These are phyloP conservation scores for Mortierella polycephala DNA, from an alignment of 371 early-diverging fungal genomes.

Conservation along the genomic window DNA sequence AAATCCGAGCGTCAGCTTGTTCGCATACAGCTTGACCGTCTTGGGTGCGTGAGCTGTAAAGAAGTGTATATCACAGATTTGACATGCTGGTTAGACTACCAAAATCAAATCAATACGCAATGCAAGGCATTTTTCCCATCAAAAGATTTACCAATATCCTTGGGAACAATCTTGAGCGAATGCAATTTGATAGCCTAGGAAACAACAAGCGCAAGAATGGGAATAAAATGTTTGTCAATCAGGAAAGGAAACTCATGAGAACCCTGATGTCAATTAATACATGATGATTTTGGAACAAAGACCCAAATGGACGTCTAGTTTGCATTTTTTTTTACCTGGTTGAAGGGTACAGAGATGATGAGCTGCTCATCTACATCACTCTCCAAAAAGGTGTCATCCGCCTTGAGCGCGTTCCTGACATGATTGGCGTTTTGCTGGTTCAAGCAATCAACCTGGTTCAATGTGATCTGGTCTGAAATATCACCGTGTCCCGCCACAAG, in stretches of 20 bases:
- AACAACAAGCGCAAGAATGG: constrained; percentile 1
- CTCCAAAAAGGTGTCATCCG: constrained; percentile 75
- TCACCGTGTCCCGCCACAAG: constrained; percentile 54
- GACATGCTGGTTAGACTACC: background rate
- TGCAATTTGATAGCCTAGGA: constrained; percentile 83
- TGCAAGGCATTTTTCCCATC: background rate
- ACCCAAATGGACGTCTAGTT: background rate
- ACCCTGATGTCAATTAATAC: background rate
- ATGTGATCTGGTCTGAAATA: constrained; percentile 74
- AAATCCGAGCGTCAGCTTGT: constrained; percentile 83
- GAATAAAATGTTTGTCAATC: background rate
- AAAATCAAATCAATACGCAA: no score
- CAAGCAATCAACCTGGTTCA: constrained; percentile 86
- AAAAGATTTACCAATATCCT: constrained; percentile 56
- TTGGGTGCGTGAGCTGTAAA: constrained; percentile 82
- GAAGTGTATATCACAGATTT: background rate
- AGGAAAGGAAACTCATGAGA: background rate
- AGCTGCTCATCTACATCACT: constrained; percentile 96
- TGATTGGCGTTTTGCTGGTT: constrained; percentile 84
- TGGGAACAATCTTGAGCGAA: constrained; percentile 82
- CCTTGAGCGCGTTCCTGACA: constrained; percentile 80
- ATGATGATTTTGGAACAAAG: background rate
- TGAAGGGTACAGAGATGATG: constrained; percentile 87
- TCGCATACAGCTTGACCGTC: constrained; percentile 86
- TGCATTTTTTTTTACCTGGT: constrained; percentile 63